These are phyloP conservation scores for Cladophialophora bantiana DNA, from an alignment of 2,329 filamentous ascomycete genomes.

Conservation along the genomic window DNA sequence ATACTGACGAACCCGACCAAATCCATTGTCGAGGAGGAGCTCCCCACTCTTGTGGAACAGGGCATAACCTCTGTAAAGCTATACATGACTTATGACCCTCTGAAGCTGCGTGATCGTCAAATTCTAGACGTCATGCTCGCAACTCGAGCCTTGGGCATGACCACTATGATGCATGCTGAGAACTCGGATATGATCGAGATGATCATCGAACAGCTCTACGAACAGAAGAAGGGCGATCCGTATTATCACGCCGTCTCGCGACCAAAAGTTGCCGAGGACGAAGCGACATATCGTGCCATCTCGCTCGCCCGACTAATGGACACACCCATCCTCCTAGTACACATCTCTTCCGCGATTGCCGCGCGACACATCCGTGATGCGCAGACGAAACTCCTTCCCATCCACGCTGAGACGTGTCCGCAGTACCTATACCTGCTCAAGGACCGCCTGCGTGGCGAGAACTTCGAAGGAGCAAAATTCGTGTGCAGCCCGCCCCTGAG, in stretches of 20 bases:
- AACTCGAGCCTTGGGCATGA: conserved; percentile 50
- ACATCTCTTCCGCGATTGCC: conserved; percentile 46
- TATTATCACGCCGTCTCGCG: conserved; percentile 52
- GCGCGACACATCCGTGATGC: conserved; percentile 58
- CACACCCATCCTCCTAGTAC: conserved; percentile 61
- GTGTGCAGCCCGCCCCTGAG: conserved; percentile 61
- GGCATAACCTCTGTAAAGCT: conserved; percentile 56
- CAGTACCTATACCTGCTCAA: conserved; percentile 64
- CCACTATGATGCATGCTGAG: conserved; percentile 58
- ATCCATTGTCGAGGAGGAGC: conserved; percentile 52
- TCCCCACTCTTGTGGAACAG: conserved; percentile 47
- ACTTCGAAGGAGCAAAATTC: conserved; percentile 58
- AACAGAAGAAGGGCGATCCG: conserved; percentile 38
- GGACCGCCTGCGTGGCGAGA: conserved; percentile 47
- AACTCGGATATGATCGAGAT: conserved; percentile 53
- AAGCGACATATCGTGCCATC: conserved; percentile 58
- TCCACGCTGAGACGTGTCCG: conserved; percentile 65
- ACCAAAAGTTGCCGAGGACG: conserved; percentile 51
- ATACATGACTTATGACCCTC: conserved; percentile 56
- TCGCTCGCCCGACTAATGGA: conserved; percentile 58
- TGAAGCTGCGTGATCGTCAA: conserved; percentile 51
- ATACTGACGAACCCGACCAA: conserved; percentile 45
- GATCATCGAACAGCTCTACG: conserved; percentile 33
- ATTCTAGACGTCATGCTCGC: conserved; percentile 53
- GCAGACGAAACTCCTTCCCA: conserved; percentile 58